Evolutionary conservation across 2,329 filamentous ascomycete genomes (phyloP).

Genomic region (Fusarium guadeloupense): DNA sequence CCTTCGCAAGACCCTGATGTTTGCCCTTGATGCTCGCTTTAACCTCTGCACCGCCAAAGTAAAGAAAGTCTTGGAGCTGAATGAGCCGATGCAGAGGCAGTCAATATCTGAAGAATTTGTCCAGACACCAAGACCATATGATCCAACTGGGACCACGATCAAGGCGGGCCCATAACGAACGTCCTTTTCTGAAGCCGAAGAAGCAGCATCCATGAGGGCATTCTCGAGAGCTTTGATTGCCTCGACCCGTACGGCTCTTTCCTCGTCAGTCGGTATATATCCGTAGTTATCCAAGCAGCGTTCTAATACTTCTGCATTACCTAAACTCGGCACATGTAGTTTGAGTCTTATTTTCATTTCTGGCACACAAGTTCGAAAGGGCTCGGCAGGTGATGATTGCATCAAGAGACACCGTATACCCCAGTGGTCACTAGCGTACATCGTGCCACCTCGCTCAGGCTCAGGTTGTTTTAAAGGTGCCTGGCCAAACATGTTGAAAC

Average conservation of each 20-base stretch:
- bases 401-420: slow-evolving; percentile 59
- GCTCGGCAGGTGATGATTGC: slow-evolving; percentile 2
- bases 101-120: slow-evolving; percentile 69
- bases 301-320: slow-evolving; percentile 49
- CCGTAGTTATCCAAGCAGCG: slow-evolving; percentile 49
- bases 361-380: neutral
- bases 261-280: slow-evolving; percentile 58
- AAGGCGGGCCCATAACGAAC: slow-evolving; percentile 47
- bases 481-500: slow-evolving; percentile 68
- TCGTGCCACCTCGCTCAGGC: neutral
- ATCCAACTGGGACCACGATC: slow-evolving; percentile 70
- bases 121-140: slow-evolving; percentile 71
- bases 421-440: slow-evolving; percentile 66
- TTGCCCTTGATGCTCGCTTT: slow-evolving; percentile 54
- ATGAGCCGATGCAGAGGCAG: slow-evolving; percentile 70
- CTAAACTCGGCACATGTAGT: slow-evolving; percentile 45
- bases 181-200: slow-evolving; percentile 6
- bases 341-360: slow-evolving; percentile 44
- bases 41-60: slow-evolving; percentile 65
- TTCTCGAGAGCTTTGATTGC: slow-evolving; percentile 58
- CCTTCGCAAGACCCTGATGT: slow-evolving; percentile 63
- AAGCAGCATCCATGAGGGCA: slow-evolving; percentile 50
- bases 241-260: slow-evolving; percentile 52
- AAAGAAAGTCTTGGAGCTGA: slow-evolving; percentile 70
- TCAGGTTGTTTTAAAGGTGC: neutral